Evolutionary conservation across 768 basidiomycete species (phyloP).

Genomic region (Naganishia vaughanmartiniae): DNA sequence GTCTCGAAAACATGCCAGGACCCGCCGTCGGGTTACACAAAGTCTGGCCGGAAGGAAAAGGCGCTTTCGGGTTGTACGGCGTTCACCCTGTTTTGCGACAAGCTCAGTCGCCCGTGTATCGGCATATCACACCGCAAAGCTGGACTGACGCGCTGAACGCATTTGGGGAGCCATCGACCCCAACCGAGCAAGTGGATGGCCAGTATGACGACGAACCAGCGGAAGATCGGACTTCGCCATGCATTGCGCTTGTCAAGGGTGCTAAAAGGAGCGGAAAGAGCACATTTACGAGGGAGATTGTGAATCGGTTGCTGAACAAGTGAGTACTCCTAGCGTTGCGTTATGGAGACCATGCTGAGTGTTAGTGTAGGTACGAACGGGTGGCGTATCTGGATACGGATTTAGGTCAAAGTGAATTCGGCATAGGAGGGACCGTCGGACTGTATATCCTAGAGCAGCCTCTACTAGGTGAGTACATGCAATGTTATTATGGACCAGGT

Average conservation of each 20-base stretch:
- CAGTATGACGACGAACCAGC: slow-evolving; percentile 20
- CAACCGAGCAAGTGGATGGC: background rate
- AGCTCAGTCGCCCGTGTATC: slow-evolving; percentile 38
- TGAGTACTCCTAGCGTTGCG: slow-evolving; percentile 54
- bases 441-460: slow-evolving; percentile 68
- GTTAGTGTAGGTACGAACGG: slow-evolving; percentile 61
- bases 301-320: slow-evolving; percentile 65
- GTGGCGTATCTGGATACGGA: slow-evolving; percentile 93
- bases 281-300: slow-evolving; percentile 70
- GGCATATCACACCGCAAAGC: slow-evolving; percentile 39
- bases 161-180: slow-evolving; percentile 29
- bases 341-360: background rate
- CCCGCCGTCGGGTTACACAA: slow-evolving; percentile 63
- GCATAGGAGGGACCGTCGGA: slow-evolving; percentile 78
- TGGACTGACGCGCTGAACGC: slow-evolving; percentile 50
- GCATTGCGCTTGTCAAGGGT: slow-evolving; percentile 71
- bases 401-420: slow-evolving; percentile 89
- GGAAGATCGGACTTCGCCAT: slow-evolving; percentile 37
- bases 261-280: slow-evolving; percentile 87
- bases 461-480: slow-evolving; percentile 63
- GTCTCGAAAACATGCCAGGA: slow-evolving; percentile 66
- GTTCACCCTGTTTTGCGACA: slow-evolving; percentile 55
- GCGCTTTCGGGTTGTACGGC: slow-evolving; percentile 50
- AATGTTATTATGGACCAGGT: too few relatives aligned
- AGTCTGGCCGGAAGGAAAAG: slow-evolving; percentile 59